Percentiles rank a stretch among this genome's conserved stretches.
Conservation (phyloP, 345 rosid species). For the Physaria fendleri region DNA sequence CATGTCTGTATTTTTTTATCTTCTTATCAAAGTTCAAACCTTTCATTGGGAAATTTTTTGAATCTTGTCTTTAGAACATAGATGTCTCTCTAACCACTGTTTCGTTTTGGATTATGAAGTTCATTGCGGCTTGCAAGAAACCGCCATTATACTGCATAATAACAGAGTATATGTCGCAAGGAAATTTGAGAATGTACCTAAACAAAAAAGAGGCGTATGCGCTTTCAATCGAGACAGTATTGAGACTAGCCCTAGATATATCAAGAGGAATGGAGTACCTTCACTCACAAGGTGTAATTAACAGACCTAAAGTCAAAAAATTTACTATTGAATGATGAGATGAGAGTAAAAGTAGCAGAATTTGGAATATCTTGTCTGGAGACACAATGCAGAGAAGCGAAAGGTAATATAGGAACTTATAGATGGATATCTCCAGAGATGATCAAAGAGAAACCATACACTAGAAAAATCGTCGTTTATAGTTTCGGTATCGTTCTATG, state of each 20-base stretch:
- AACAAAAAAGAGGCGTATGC: slow-evolving; percentile 97
- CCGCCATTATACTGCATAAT: slow-evolving; percentile 97
- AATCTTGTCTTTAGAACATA: no score
- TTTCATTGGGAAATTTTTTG: not conserved
- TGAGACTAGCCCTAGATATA: slow-evolving; percentile 89
- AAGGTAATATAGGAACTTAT: slow-evolving; percentile 96
- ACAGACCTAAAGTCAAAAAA: slow-evolving; percentile 92
- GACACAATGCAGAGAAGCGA: slow-evolving; percentile 79
- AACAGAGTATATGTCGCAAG: slow-evolving; percentile 99
- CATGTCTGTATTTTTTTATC: slow-evolving; percentile 39
- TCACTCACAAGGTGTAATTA: slow-evolving; percentile 97
- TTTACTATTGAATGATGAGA: slow-evolving; percentile 85
- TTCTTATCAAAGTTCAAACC: not conserved
- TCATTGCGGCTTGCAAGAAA: slow-evolving; percentile 93
- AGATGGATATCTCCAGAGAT: slow-evolving; percentile 99
- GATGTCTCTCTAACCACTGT: no score
- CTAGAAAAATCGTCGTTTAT: slow-evolving; percentile 91
- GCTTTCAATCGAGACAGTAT: slow-evolving; percentile 75
- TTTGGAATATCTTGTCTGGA: slow-evolving; percentile 94
- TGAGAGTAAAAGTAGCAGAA: slow-evolving; percentile 96
- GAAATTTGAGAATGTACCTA: slow-evolving; percentile 93
- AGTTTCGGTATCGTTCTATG: slow-evolving; percentile 96
- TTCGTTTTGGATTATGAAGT: slow-evolving; percentile 31
- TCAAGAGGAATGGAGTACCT: slow-evolving; percentile 99
- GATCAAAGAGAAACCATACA: slow-evolving; percentile 89